Conservation (phyloP, 495 filamentous ascomycete genomes). For the Penicillium daleae region DNA sequence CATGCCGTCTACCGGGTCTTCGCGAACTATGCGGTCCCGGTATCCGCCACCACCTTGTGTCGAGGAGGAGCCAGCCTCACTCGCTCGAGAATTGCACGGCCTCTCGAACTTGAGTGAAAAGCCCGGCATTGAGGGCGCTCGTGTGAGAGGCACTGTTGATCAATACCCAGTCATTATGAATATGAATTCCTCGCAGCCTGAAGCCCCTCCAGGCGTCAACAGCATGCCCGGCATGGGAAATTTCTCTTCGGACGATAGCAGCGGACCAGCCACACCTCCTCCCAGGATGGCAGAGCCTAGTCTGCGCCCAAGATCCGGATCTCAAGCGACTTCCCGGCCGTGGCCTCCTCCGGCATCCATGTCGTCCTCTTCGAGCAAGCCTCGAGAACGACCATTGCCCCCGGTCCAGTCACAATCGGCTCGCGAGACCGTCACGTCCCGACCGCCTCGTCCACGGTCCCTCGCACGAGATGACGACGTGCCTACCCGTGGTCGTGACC, state of each 20-base stretch:
- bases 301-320: slow-evolving; percentile 16
- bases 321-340: slow-evolving; percentile 2
- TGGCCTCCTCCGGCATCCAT: slow-evolving; percentile 11
- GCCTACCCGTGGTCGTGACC: not conserved
- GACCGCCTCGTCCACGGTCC: slow-evolving; percentile 3
- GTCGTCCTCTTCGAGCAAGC: slow-evolving; percentile 20
- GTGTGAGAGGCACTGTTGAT: slow-evolving; percentile 47
- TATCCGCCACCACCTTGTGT: slow-evolving; percentile 50
- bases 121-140: slow-evolving; percentile 44
- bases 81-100: slow-evolving; percentile 47
- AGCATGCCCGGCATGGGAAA: slow-evolving; percentile 26
- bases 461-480: not conserved
- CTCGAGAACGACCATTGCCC: slow-evolving; percentile 17
- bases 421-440: not conserved
- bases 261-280: slow-evolving; percentile 41
- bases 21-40: slow-evolving; percentile 17
- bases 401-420: not conserved
- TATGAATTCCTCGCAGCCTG: slow-evolving; percentile 27
- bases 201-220: slow-evolving; percentile 16
- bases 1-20: slow-evolving; percentile 31
- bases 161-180: slow-evolving; percentile 50
- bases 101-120: slow-evolving; percentile 37
- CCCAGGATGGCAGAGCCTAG: slow-evolving; percentile 24
- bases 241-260: slow-evolving; percentile 43
- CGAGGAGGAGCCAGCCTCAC: slow-evolving; percentile 48